Evolutionary conservation across 345 rosid species (phyloP).

Genomic region (Salix exigua): DNA sequence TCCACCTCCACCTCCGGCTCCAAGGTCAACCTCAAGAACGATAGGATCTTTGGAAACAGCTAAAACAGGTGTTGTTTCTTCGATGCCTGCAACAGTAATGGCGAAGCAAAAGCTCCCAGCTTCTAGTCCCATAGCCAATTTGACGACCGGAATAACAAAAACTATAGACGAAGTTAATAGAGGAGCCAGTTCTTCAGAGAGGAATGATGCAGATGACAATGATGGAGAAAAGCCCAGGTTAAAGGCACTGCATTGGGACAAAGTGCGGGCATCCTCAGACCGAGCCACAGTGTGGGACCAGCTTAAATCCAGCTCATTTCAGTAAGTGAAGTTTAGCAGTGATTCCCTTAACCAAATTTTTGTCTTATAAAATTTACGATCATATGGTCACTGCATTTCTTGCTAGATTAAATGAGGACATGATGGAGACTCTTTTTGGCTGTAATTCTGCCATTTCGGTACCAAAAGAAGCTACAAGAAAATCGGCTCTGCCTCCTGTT

Average conservation of each 20-base stretch:
- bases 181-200: constrained; percentile 45
- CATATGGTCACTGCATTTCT: constrained; percentile 8
- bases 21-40: constrained; percentile 30
- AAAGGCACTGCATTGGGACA: constrained; percentile 98
- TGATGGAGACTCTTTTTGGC: constrained; percentile 95
- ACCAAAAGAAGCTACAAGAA: constrained; percentile 61
- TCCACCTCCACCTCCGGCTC: constrained; percentile 37
- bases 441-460: constrained; percentile 64
- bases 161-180: constrained; percentile 31
- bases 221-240: constrained; percentile 74
- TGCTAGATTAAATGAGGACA: constrained; percentile 81
- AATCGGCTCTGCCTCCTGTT: constrained; percentile 60
- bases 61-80: constrained; percentile 20
- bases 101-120: constrained; percentile 35
- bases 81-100: constrained; percentile 27
- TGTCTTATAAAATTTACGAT: constrained; percentile 5
- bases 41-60: constrained; percentile 29
- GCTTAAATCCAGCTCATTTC: constrained; percentile 91
- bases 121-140: constrained; percentile 40
- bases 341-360: neutral
- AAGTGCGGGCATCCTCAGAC: constrained; percentile 92
- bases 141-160: constrained; percentile 23
- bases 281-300: constrained; percentile 99
- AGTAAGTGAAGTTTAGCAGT: constrained; percentile 45
- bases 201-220: constrained; percentile 54